Conservation (phyloP, 1,284 basidiomycete species). For the Agaricales sp. region DNA sequence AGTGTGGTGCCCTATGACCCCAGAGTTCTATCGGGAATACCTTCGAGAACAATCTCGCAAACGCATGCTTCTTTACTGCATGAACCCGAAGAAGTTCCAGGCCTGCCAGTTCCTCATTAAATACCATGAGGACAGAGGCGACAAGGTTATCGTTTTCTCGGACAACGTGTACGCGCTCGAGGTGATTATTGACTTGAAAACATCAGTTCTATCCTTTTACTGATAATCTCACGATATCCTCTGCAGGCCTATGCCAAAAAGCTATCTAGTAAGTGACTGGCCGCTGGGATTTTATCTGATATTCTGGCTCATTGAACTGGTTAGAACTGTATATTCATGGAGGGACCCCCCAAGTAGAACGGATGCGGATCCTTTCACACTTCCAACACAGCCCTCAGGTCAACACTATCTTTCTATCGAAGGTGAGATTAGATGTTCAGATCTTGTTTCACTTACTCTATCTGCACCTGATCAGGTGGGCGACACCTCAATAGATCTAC, state of each 20-base stretch:
- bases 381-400: conserved; percentile 96
- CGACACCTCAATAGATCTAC: conserved; percentile 98
- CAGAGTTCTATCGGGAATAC: conserved; percentile 99
- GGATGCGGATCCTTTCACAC: conserved; percentile 89
- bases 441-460: conserved; percentile 10
- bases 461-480: conserved; percentile 58
- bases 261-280: neutral
- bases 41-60: conserved; percentile 88
- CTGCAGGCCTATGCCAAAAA: neutral
- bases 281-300: neutral
- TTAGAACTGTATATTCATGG: conserved; percentile 96
- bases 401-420: conserved; percentile 98
- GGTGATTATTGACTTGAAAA: conserved; percentile 36
- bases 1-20: conserved; percentile 99
- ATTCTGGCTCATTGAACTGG: conserved; percentile 76
- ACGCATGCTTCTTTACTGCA: conserved; percentile 95
- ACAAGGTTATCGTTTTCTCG: conserved; percentile 99
- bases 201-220: conserved; percentile 7
- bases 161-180: conserved; percentile 97
- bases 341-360: conserved; percentile 90
- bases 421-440: conserved; percentile 36
- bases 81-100: conserved; percentile 99
- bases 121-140: conserved; percentile 95
- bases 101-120: conserved; percentile 98
- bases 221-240: neutral